Base-by-base conservation (phyloP, 176 grass and related monocot genomes). In the Stipa capillata region DNA sequence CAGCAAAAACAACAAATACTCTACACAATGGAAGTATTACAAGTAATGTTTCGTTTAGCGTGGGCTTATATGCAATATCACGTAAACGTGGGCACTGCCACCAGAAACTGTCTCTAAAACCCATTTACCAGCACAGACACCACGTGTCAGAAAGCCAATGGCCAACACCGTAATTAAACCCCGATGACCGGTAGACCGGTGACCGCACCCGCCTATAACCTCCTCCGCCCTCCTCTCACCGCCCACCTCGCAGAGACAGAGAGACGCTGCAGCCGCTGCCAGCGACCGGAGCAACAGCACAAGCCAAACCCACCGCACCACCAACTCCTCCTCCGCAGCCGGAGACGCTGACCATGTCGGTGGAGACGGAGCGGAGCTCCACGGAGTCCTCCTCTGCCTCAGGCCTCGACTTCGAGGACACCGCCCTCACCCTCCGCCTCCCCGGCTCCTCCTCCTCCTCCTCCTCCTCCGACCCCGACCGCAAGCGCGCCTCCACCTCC, bases 351-450 rank as follows among this genome's bases (percentile, higher is more conserved):
- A 47, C 57, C 52, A 90, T 90, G 91, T 90, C 86, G 52, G 85
- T 86, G 36, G 88, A 73, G 48, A 88, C 92, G 57, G 88, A 87
- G 82, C 79, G 88, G 82, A 97, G 94, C 82, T 97, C 91, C 63
- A 92, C 89, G 79, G 87, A 91, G 81, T 84, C 87, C n/a, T 69
- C 82, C 31, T 79, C 88, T 36, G 87, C 75, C 20, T 91, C 89
- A n/a, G 94, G 87, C 28, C 78, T 94, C 49, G 94, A 94, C 82
- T 97, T 91, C 65, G 89, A 97, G 33, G 94, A 97, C 73, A 91
- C 94, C 37, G 86, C 79, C 24, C 84, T 97, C 82, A 94, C 85
- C 40, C 91, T 97, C 11, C 65, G 87, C 61, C 85, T 81, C 24
- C 89, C 94, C 8, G 94, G 91, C 16, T 78, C n/a, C n/a, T n/a